Conservation (phyloP, 805 yeast genomes). For the Dipodascus albidus region DNA sequence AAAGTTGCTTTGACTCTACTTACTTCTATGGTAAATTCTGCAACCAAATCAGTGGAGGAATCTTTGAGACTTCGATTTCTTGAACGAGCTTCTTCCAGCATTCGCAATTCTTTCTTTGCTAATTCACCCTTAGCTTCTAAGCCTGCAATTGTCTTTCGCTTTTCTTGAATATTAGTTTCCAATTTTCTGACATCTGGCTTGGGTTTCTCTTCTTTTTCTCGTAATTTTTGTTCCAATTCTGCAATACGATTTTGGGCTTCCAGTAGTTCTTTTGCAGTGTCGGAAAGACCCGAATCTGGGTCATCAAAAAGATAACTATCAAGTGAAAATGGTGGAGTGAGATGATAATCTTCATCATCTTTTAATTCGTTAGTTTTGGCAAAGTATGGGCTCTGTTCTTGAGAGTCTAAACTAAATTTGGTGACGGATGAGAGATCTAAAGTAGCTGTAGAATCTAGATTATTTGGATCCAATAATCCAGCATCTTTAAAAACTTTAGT, state of each 20-base stretch:
- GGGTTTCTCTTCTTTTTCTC: constrained; percentile 6
- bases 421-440: background rate
- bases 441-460: background rate
- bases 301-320: background rate
- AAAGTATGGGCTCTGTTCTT: background rate
- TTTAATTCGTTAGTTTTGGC: background rate
- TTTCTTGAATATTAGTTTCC: constrained; percentile 12
- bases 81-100: constrained; percentile 29
- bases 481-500: background rate
- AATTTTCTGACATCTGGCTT: background rate
- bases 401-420: background rate
- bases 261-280: constrained; percentile 13
- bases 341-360: background rate
- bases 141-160: constrained; percentile 26
- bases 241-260: constrained; percentile 20
- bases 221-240: constrained; percentile 17
- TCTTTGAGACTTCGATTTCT: constrained; percentile 18
- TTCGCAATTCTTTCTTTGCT: constrained; percentile 30
- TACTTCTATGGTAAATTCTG: constrained; percentile 33
- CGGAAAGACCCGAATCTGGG: background rate
- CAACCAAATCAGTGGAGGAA: constrained; percentile 33
- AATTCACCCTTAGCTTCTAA: constrained; percentile 24
- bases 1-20: constrained; percentile 36
- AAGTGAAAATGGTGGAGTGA: background rate
- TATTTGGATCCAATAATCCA: background rate